phyloP scores from a whole-genome alignment of 371 early-diverging fungal genomes.

The Circinella umbellata region DNA sequence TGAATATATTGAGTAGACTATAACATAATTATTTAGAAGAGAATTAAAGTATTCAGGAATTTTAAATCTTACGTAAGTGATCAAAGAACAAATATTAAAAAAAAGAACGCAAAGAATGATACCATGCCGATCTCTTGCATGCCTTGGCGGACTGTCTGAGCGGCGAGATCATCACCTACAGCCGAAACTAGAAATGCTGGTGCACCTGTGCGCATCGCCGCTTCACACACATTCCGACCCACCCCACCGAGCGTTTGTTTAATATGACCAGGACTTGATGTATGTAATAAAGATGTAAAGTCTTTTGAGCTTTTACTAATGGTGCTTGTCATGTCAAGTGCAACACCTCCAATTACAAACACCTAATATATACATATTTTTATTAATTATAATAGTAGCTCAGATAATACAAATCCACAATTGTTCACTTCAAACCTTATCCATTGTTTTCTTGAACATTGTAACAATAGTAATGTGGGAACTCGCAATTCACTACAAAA shows the following conservation, averaged over 20 bases:
- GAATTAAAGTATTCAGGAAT: too few relatives aligned
- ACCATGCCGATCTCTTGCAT: slow-evolving; percentile 64
- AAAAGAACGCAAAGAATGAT: neutral
- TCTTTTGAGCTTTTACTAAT: neutral
- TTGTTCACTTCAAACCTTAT: too few relatives aligned
- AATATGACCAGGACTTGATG: slow-evolving; percentile 79
- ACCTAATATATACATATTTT: slow-evolving; percentile 24
- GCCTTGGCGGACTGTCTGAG: slow-evolving; percentile 53
- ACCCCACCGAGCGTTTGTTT: slow-evolving; percentile 84
- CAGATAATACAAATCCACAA: too few relatives aligned
- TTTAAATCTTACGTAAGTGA: too few relatives aligned
- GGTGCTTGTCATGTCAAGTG: slow-evolving; percentile 77
- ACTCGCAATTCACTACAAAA: too few relatives aligned
- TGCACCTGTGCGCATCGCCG: slow-evolving; percentile 69
- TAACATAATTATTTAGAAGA: neutral
- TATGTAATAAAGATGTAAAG: slow-evolving; percentile 40
- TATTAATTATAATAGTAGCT: too few relatives aligned
- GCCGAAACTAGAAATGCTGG: slow-evolving; percentile 65
- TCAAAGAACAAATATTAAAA: neutral
- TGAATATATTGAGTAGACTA: slow-evolving; percentile 43
- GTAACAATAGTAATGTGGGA: neutral
- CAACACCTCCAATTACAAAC: slow-evolving; percentile 84
- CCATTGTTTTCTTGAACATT: too few relatives aligned
- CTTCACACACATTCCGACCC: slow-evolving; percentile 89
- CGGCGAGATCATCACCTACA: slow-evolving; percentile 77